phyloP scores from a whole-genome alignment of 306 rosid species.

The Sindora glabra region DNA sequence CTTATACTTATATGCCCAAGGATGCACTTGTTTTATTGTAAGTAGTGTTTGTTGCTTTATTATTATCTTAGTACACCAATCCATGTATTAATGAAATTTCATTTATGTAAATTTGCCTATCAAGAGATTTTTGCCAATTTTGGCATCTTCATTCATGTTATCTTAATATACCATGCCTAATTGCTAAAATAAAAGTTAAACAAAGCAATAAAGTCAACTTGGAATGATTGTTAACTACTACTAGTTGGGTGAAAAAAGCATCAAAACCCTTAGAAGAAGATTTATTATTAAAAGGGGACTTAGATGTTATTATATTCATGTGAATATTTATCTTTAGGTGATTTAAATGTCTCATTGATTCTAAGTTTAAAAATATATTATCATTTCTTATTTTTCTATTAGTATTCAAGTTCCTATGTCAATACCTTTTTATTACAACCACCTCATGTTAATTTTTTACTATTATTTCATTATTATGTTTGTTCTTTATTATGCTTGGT shows the following conservation, averaged over 20 bases:
- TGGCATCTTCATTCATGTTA: slow-evolving; percentile 7
- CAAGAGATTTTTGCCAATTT: slow-evolving; percentile 1
- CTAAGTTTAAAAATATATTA: not conserved
- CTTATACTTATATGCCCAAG: too few species aligned
- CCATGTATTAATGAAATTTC: not conserved
- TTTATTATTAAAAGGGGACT: slow-evolving; percentile 41
- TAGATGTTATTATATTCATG: slow-evolving; percentile 71
- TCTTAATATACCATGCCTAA: slow-evolving; percentile 53
- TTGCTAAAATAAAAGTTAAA: slow-evolving; percentile 33
- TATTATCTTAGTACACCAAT: too few species aligned
- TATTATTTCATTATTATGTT: not conserved
- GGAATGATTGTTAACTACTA: slow-evolving; percentile 60
- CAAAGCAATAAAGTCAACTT: slow-evolving; percentile 42
- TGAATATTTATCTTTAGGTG: slow-evolving; percentile 78
- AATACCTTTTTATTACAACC: not conserved
- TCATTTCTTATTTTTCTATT: not conserved
- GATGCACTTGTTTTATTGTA: too few species aligned
- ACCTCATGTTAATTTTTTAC: too few species aligned
- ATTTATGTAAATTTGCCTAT: slow-evolving; percentile 19
- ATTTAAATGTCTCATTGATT: not conserved
- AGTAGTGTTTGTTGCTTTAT: too few species aligned
- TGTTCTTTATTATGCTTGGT: not conserved
- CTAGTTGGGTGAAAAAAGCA: slow-evolving; percentile 73
- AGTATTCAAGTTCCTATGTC: not conserved
- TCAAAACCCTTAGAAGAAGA: slow-evolving; percentile 67